These are phyloP conservation scores for Ascochyta koolunga DNA, from an alignment of 2,329 filamentous ascomycete species.

Conservation along the genomic window DNA sequence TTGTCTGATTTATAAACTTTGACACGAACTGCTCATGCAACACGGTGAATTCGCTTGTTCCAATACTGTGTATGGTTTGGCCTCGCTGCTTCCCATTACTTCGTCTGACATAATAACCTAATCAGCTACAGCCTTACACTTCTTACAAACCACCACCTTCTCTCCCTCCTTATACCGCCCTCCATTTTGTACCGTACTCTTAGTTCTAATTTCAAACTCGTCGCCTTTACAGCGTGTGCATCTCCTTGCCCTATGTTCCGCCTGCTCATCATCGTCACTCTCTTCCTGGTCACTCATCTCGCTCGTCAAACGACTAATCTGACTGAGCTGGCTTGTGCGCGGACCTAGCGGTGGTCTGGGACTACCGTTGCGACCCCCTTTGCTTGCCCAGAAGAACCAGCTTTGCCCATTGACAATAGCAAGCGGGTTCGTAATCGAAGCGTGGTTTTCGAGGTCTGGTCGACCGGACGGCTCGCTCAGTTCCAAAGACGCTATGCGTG, in stretches of 20 bases:
- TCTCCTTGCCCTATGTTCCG: conserved; percentile 22
- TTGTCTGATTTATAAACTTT: too few relatives aligned
- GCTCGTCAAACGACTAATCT: conserved; percentile 61
- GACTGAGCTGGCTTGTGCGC: conserved; percentile 57
- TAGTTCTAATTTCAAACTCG: conserved; percentile 67
- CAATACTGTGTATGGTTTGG: background rate
- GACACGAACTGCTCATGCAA: too few relatives aligned
- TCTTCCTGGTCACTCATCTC: conserved; percentile 35
- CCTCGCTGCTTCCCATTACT: background rate
- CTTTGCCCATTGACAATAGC: conserved; percentile 58
- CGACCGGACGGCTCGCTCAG: background rate
- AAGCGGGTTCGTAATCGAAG: conserved; percentile 49
- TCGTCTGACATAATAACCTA: background rate
- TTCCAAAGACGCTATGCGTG: background rate
- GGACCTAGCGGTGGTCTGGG: conserved; percentile 39
- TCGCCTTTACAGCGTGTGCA: conserved; percentile 65
- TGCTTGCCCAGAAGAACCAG: conserved; percentile 57
- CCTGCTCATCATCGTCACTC: conserved; percentile 54
- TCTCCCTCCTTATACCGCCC: conserved; percentile 40
- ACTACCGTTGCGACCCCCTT: background rate
- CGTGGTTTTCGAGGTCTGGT: background rate
- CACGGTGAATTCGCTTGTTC: too few relatives aligned
- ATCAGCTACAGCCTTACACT: conserved; percentile 50
- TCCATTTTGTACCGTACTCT: conserved; percentile 44
- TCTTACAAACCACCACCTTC: conserved; percentile 66